Base-by-base conservation (phyloP, 192 early-diverging fungal genomes). In the Gonapodya prolifera region DNA sequence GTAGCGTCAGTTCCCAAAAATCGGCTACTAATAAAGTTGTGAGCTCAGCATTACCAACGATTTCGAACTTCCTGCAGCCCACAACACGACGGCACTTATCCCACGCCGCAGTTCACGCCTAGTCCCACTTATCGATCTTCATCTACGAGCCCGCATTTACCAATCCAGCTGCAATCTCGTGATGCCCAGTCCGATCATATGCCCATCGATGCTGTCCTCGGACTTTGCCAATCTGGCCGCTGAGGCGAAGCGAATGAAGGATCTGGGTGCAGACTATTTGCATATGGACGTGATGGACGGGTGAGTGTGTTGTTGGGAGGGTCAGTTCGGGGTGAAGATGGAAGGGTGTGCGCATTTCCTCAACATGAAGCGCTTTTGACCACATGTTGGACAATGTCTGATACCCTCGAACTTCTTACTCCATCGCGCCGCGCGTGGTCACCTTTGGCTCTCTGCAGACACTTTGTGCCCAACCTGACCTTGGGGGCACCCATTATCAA, bases 391-490 rank as follows among this genome's bases (percentile, higher is more conserved):
- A 0, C 32, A 70, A 0, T 70, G 32, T 70, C 30, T 31, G 30
- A 1, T 0, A 31, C 1, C 32, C 1, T 31, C n/a, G n/a, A n/a
- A n/a, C n/a, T n/a, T n/a, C n/a, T n/a, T n/a, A 69, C 45, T 69
- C 45, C 45, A 69, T n/a, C 45, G 1, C 28, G 29, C 1, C 2
- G 45, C 34, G 34, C 34, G 30, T 31, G n/a, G 73, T 30, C 74
- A 76, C 61, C 34, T 30, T 2, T 31, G 29, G 34, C 33, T 2
- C 34, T 1, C 28, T 35, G 73, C 82, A 92, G 96, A 2, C 96
- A 98, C 80, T 98, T 98, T 85, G 96, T 98, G 13, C 96, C 96
- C 74, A 98, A 98, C 85, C 84, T 98, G 35, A 96, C 96, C 16
- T 89, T 96, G 17, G 96, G 96, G 16, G 93, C 95, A 1, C 96